Conservation (phyloP, 306 rosid species). For the Prunus dulcis region DNA sequence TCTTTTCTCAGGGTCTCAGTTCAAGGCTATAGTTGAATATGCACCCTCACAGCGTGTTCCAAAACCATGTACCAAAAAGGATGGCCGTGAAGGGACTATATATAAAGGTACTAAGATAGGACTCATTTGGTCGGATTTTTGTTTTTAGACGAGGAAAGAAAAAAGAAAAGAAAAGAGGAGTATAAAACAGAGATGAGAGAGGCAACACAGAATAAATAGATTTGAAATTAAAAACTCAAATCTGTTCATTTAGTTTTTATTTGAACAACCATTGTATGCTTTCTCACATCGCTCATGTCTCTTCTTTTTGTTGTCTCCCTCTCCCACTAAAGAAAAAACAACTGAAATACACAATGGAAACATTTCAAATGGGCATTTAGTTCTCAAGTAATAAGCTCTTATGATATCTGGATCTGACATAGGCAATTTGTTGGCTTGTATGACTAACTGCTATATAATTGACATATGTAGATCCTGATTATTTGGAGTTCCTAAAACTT, state of each 20-base stretch:
- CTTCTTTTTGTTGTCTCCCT: background rate
- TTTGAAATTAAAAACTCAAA: too few species aligned
- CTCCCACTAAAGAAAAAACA: background rate
- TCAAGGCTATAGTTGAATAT: constrained; percentile 79
- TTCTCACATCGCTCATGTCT: background rate
- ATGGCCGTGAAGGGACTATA: constrained; percentile 91
- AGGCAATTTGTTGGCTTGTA: background rate
- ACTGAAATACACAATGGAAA: background rate
- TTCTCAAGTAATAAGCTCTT: background rate
- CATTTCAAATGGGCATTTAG: background rate
- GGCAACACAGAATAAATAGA: background rate
- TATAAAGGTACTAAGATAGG: constrained; percentile 53
- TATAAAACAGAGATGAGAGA: background rate
- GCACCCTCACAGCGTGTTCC: constrained; percentile 94
- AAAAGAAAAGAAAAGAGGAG: background rate
- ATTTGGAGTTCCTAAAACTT: constrained; percentile 84
- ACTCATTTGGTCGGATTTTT: background rate
- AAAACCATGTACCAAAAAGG: constrained; percentile 51
- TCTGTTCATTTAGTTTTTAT: background rate
- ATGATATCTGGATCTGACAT: background rate
- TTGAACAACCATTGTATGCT: background rate
- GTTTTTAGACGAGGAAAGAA: background rate
- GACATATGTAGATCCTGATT: constrained; percentile 71
- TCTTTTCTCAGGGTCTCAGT: constrained; percentile 60
- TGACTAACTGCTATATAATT: constrained; percentile 14